Percentiles rank a stretch among this genome's conserved stretches.
Evolutionary conservation across 2,329 filamentous ascomycete genomes (phyloP).

Genomic region (Calonectria honghensis): DNA sequence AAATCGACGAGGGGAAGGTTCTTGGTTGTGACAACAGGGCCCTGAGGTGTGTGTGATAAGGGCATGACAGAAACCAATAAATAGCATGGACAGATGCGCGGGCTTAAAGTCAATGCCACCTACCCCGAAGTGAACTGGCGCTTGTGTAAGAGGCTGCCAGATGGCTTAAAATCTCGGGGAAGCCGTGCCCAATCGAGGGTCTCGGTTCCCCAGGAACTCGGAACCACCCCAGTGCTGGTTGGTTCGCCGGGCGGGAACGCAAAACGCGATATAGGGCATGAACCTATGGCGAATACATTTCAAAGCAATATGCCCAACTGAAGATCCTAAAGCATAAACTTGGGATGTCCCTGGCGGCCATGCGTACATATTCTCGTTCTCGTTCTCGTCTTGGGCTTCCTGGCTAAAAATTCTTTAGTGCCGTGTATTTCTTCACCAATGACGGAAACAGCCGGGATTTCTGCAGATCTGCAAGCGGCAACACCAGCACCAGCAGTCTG

Average conservation of each 20-base stretch:
- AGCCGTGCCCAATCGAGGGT: conserved; percentile 29
- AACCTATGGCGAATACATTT: neutral
- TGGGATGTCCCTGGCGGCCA: neutral
- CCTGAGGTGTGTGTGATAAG: neutral
- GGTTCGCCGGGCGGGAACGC: conserved; percentile 3
- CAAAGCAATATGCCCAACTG: neutral
- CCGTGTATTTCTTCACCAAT: neutral
- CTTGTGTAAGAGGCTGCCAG: neutral
- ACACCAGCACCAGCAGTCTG: neutral
- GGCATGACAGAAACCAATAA: neutral
- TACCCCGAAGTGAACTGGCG: neutral
- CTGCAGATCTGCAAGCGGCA: conserved; percentile 26
- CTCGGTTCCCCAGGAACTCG: neutral
- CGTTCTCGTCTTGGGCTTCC: neutral
- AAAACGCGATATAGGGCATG: conserved; percentile 15
- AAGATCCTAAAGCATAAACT: neutral
- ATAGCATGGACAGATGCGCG: neutral
- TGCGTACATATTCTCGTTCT: neutral
- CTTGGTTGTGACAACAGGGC: neutral
- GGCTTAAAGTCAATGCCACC: neutral
- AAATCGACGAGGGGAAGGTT: neutral
- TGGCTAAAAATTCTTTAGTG: neutral
- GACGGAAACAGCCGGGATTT: conserved; percentile 12
- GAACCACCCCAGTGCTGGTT: conserved; percentile 30
- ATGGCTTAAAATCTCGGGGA: conserved; percentile 14